phyloP scores from a whole-genome alignment of 1,284 basidiomycete species.

The Cutaneotrichosporon sp. region DNA sequence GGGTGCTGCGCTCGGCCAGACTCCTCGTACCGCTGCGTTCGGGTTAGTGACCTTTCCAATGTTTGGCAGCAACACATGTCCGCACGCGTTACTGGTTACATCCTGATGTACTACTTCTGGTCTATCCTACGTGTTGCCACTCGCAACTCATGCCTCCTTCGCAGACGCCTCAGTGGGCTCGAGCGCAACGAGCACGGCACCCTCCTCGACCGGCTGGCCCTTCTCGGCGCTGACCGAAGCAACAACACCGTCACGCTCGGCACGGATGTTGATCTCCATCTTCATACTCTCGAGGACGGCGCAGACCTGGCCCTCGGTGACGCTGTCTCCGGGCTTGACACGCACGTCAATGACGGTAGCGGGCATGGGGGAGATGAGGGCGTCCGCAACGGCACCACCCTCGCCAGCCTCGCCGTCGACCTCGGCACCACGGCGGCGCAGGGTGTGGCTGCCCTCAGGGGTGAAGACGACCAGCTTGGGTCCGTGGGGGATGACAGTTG shows the following conservation, averaged over 20 bases:
- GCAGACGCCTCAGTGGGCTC: conserved; percentile 9
- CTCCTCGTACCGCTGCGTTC: no score
- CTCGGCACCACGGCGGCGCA: conserved; percentile 18
- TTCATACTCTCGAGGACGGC: conserved; percentile 93
- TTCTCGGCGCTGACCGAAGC: conserved; percentile 66
- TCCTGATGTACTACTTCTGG: no score
- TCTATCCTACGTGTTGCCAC: no score
- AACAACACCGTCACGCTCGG: conserved; percentile 63
- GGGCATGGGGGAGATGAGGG: conserved; percentile 67
- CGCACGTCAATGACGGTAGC: conserved; percentile 80
- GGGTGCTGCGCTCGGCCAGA: no score
- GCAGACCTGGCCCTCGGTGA: conserved; percentile 73
- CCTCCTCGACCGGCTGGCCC: conserved; percentile 85
- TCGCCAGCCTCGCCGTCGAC: conserved; percentile 19
- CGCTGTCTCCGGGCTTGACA: conserved; percentile 66
- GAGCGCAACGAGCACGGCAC: conserved; percentile 64
- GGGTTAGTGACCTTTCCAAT: no score
- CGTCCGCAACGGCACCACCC: conserved; percentile 16
- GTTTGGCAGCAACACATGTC: no score
- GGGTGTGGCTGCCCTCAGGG: conserved; percentile 26
- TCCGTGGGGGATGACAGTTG: conserved; percentile 34
- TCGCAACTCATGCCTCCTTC: not conserved
- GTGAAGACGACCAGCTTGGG: conserved; percentile 41
- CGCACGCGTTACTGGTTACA: no score
- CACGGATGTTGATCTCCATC: conserved; percentile 81